A percentile compares a stretch with the other conserved stretches of the same genome.
Conservation (phyloP, 225 moss, liverwort and hornwort genomes). For the Ulota crispa region DNA sequence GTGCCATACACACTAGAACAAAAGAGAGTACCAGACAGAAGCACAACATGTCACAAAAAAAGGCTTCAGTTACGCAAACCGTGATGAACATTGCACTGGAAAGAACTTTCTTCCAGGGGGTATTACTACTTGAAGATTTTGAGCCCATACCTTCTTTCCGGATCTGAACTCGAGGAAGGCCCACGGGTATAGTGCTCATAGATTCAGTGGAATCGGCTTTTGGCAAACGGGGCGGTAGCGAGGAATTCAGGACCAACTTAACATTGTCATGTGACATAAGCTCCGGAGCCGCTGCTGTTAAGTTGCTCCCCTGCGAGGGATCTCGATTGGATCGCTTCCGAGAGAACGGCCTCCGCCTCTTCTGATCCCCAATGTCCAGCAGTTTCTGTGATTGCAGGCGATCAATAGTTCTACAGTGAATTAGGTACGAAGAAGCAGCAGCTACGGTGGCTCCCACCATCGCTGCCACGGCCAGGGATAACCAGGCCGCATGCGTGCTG, state of each 20-base stretch:
- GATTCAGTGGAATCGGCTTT: conserved; percentile 32
- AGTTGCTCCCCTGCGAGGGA: conserved; percentile 5
- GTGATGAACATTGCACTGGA: background rate
- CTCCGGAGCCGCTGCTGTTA: conserved; percentile 17
- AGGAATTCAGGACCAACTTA: conserved; percentile 32
- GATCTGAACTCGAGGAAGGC: conserved; percentile 43
- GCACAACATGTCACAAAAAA: background rate
- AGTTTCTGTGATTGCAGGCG: conserved; percentile 26
- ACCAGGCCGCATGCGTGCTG: conserved; percentile 40
- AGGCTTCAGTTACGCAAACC: background rate
- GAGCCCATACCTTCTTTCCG: conserved; percentile 33
- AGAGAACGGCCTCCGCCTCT: conserved; percentile 19
- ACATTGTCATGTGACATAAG: conserved; percentile 35
- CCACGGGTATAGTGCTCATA: conserved; percentile 31
- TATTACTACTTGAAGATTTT: background rate
- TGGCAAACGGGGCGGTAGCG: conserved; percentile 38
- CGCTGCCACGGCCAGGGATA: conserved; percentile 48
- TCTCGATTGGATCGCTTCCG: conserved; percentile 24
- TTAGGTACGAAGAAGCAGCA: conserved; percentile 39
- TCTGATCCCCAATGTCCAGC: conserved; percentile 31
- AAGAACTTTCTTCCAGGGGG: background rate
- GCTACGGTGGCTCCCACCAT: conserved; percentile 48
- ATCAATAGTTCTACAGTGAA: conserved; percentile 38
- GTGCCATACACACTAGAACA: background rate
- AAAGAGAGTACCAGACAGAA: background rate